A percentile compares a stretch with the other conserved stretches of the same genome.
Conservation (phyloP, 306 rosid species). For the Herpetospermum pedunculosum region DNA sequence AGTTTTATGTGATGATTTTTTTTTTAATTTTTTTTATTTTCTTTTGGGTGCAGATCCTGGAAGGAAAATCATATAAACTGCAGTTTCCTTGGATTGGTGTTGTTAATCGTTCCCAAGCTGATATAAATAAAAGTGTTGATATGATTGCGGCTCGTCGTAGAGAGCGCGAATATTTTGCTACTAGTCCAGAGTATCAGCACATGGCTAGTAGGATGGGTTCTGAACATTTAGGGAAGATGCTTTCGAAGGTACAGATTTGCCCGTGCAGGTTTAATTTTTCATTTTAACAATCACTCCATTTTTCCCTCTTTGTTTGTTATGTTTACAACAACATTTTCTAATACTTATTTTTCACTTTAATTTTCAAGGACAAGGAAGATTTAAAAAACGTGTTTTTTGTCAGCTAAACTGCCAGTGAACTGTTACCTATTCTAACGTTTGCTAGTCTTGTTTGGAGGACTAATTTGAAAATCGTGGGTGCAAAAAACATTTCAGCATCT, state of each 20-base stretch:
- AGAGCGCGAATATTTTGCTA: constrained; percentile 33
- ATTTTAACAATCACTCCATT: background rate
- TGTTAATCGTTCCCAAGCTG: constrained; percentile 44
- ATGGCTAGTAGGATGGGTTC: constrained; percentile 32
- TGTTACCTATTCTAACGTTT: background rate
- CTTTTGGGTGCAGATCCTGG: constrained; percentile 23
- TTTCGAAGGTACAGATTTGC: constrained; percentile 24
- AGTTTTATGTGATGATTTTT: background rate
- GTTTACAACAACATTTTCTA: background rate
- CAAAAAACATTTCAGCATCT: constrained; percentile 21
- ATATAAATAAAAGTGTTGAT: constrained; percentile 36
- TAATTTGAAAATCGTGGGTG: background rate
- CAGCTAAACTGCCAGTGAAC: background rate
- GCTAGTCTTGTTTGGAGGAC: background rate
- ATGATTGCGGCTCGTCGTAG: constrained; percentile 38
- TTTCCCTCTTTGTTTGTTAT: background rate
- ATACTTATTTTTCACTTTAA: too few relatives aligned
- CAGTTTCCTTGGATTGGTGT: constrained; percentile 45
- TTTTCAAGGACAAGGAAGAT: background rate
- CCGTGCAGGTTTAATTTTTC: background rate
- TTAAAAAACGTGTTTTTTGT: background rate
- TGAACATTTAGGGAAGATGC: constrained; percentile 37
- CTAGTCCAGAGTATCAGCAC: constrained; percentile 26
- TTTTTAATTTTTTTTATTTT: background rate
- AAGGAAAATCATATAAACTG: constrained; percentile 29